Evolutionary conservation across 257 asterid genomes (phyloP).

Genomic region (Plantago major): DNA sequence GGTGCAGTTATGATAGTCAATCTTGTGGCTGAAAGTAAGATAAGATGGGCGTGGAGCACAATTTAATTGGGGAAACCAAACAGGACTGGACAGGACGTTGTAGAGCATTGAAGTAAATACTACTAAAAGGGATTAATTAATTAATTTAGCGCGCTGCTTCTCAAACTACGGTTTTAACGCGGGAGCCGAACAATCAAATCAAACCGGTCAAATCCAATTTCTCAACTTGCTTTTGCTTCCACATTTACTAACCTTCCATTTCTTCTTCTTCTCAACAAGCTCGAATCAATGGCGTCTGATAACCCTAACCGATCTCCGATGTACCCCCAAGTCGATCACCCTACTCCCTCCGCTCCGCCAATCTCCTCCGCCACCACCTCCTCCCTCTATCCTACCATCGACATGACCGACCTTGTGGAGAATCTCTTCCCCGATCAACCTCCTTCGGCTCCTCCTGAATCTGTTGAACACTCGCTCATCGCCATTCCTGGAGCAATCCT

Average conservation of each 20-base stretch:
- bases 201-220: no score
- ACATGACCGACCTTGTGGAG: conserved; percentile 37
- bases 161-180: no score
- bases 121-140: no score
- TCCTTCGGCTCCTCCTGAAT: conserved; percentile 68
- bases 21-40: no score
- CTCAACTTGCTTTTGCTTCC: background rate
- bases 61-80: no score
- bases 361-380: conserved; percentile 32
- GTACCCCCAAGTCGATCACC: conserved; percentile 52
- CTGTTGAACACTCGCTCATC: conserved; percentile 44
- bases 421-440: conserved; percentile 37
- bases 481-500: conserved; percentile 70
- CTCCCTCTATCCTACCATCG: conserved; percentile 53
- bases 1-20: no score
- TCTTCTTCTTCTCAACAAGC: conserved; percentile 5
- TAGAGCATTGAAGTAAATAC: no score
- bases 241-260: background rate
- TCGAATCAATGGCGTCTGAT: conserved; percentile 49
- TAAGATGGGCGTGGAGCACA: no score
- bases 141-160: no score
- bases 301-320: conserved; percentile 42
- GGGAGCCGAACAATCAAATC: no score
- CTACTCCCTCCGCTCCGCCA: conserved; percentile 26
- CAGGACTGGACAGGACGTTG: no score